Evolutionary conservation across 2,329 filamentous ascomycete genomes (phyloP), one percentile per base, ranked within the genome.

Genomic region (Gnomoniopsis sp.): DNA sequence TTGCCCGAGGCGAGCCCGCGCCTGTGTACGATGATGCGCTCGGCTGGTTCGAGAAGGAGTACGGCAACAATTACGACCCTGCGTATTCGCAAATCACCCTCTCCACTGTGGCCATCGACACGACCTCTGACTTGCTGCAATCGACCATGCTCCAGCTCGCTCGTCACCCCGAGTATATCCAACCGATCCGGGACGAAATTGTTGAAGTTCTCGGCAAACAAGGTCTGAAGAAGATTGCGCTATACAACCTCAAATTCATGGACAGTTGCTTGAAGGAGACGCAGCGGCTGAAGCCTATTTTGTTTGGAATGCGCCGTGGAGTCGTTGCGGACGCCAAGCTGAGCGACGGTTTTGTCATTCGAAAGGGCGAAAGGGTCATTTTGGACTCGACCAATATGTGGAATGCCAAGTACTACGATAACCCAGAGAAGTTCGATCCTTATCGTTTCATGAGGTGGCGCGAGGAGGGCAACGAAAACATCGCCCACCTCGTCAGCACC

Each of bases 241-340:
- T 78, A 2, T 72, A 71, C 58, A 72, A 73, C 46, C 65, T 78
- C 44, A 72, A 70, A 58, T 64, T 75, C 2, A 62, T 77, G 61
- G 75, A 78, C 61, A 77, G 75, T 53, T 68, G 72, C 0, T 63
- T 78, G 57, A 77, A 77, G 55, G 75, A 78, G 63, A 68, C 64
- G 1, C 70, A 72, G 59, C 65, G 75, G 4, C 44, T 71, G 44
- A 50, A 58, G 49, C 55, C 55, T 3, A 48, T 52, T 4, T 34
- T 21, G 11, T 3, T 48, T 3, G 30, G 53, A 36, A 62, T 66
- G 57, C 53, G 59, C 12, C 63, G 66, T n/a, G 19, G 63, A 4
- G 65, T 62, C 26, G 34, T 44, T 6, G 23, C 56, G 11, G 56
- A 62, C 6, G 15, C 38, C 38, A 59, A 50, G 38, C 60, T 67